Evolutionary conservation across 1,139 yeast species (phyloP).

Genomic region (Candida glucosophila): DNA sequence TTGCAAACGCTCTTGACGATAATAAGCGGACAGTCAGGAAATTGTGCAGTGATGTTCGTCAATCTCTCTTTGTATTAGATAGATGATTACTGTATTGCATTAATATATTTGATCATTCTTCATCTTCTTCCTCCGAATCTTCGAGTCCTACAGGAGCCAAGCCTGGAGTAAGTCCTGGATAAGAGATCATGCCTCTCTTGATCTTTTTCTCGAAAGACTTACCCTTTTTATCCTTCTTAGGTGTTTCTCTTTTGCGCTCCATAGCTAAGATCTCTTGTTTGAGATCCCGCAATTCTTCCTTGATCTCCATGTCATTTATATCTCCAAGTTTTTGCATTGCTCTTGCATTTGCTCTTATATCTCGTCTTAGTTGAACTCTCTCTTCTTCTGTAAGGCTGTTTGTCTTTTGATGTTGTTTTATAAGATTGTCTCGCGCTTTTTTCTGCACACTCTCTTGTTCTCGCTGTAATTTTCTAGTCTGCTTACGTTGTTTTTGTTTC

Average conservation of each 20-base stretch:
- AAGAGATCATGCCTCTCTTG: conserved; percentile 33
- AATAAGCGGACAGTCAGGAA: conserved; percentile 66
- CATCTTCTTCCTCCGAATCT: conserved; percentile 36
- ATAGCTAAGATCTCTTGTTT: conserved; percentile 30
- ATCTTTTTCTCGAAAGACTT: conserved; percentile 36
- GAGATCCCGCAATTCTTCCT: conserved; percentile 36
- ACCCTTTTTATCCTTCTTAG: conserved; percentile 17
- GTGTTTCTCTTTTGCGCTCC: conserved; percentile 11
- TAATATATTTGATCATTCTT: not conserved
- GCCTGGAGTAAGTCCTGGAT: conserved; percentile 83
- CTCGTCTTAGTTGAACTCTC: conserved; percentile 36
- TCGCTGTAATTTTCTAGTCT: conserved; percentile 20
- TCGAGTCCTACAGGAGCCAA: conserved; percentile 76
- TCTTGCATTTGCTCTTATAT: conserved; percentile 41
- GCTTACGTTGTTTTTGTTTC: conserved; percentile 29
- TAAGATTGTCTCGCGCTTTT: conserved; percentile 43
- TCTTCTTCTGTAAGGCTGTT: conserved; percentile 36
- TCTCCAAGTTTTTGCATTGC: conserved; percentile 37
- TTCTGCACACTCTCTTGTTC: conserved; percentile 34
- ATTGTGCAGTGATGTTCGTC: conserved; percentile 72
- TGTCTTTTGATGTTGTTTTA: conserved; percentile 32
- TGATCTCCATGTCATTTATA: conserved; percentile 31
- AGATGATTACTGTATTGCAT: conserved; percentile 6
- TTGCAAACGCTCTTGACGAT: conserved; percentile 60
- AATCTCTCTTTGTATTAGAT: conserved; percentile 53